A percentile compares a stretch with the other conserved stretches of the same genome.
phyloP scores from a whole-genome alignment of 805 yeast species.

The Yamadazyma tumulicola region DNA sequence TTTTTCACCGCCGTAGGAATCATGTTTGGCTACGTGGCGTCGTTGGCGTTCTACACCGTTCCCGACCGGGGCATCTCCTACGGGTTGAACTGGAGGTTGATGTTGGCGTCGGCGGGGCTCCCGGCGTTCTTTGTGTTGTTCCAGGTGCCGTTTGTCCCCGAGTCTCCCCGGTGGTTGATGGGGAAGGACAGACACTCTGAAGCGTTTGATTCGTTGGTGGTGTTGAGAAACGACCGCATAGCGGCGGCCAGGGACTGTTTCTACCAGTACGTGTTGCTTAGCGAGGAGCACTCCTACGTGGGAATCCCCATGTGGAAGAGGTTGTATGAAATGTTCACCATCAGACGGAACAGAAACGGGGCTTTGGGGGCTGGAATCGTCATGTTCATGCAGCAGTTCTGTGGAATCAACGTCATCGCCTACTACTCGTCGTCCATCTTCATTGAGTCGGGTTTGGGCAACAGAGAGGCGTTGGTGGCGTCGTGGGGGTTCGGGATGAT shows the following conservation, averaged over 20 bases:
- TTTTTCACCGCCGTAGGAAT: slow-evolving; percentile 72
- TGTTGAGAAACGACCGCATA: slow-evolving; percentile 44
- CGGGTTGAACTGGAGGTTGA: slow-evolving; percentile 56
- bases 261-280: slow-evolving; percentile 53
- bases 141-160: slow-evolving; percentile 57
- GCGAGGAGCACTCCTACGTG: slow-evolving; percentile 54
- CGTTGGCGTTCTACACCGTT: slow-evolving; percentile 57
- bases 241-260: slow-evolving; percentile 66
- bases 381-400: slow-evolving; percentile 88
- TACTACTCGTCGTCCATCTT: slow-evolving; percentile 80
- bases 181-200: slow-evolving; percentile 48
- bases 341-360: slow-evolving; percentile 82
- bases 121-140: slow-evolving; percentile 53
- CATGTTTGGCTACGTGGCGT: slow-evolving; percentile 60
- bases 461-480: slow-evolving; percentile 64
- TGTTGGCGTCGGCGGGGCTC: slow-evolving; percentile 61
- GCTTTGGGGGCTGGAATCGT: slow-evolving; percentile 75
- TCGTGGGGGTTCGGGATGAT: slow-evolving; percentile 86
- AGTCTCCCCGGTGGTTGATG: slow-evolving; percentile 69
- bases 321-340: slow-evolving; percentile 55
- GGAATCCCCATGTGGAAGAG: slow-evolving; percentile 42
- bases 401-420: slow-evolving; percentile 87
- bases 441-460: slow-evolving; percentile 60
- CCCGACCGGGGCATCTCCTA: slow-evolving; percentile 42
- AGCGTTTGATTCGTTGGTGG: slow-evolving; percentile 47